Evolutionary conservation across 2,329 filamentous ascomycete genomes (phyloP).

Genomic region (Rhinocladiella similis): DNA sequence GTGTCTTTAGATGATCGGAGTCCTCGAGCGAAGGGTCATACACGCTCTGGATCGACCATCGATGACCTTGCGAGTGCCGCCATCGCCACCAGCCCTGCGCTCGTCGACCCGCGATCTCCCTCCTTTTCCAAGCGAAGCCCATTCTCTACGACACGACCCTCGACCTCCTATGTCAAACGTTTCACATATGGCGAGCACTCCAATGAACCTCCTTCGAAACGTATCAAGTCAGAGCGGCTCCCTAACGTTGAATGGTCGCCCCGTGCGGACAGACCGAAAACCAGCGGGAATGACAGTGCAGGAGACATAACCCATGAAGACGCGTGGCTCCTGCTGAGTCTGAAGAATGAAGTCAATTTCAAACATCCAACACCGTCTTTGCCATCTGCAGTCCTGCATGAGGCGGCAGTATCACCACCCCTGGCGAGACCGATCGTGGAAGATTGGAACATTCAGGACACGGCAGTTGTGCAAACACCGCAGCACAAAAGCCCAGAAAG

Average conservation of each 20-base stretch:
- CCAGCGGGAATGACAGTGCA: conserved; percentile 34
- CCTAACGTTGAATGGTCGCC: conserved; percentile 41
- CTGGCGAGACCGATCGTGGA: background rate
- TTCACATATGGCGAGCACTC: conserved; percentile 31
- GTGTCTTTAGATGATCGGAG: conserved; percentile 6
- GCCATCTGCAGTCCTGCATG: conserved; percentile 4
- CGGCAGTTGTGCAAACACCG: conserved; percentile 8
- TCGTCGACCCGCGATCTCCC: conserved; percentile 37
- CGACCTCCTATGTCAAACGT: conserved; percentile 35
- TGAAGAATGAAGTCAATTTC: conserved; percentile 33
- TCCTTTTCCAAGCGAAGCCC: conserved; percentile 29
- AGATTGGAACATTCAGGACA: background rate
- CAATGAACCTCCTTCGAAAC: conserved; percentile 57
- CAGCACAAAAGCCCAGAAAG: background rate
- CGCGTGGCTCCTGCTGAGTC: conserved; percentile 49
- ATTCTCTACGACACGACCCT: conserved; percentile 28
- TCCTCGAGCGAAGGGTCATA: conserved; percentile 34
- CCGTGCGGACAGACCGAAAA: conserved; percentile 32
- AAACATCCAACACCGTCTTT: conserved; percentile 21
- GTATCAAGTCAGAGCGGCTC: conserved; percentile 60
- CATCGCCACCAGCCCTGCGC: conserved; percentile 49
- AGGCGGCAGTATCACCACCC: conserved; percentile 7
- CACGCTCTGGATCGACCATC: conserved; percentile 48
- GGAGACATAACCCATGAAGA: conserved; percentile 46
- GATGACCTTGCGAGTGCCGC: conserved; percentile 53